Evolutionary conservation across 2,329 filamentous ascomycete species (phyloP).

Genomic region (Colletotrichum acutatum): DNA sequence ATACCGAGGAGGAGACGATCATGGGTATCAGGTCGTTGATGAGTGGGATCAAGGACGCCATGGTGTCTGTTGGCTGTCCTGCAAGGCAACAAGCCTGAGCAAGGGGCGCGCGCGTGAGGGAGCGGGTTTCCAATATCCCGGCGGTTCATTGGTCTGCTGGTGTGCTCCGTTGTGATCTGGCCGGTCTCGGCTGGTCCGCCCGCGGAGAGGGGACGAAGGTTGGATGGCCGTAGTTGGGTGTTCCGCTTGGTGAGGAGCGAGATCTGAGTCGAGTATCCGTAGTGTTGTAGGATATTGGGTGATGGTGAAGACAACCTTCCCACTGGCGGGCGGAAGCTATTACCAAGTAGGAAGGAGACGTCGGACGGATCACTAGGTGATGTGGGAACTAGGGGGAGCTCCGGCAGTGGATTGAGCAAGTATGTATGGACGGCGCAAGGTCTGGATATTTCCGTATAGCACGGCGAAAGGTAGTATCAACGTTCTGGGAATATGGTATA

Average conservation of each 20-base stretch:
- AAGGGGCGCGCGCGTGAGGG: neutral
- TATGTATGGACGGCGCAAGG: neutral
- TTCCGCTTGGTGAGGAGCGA: neutral
- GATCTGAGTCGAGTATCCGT: neutral
- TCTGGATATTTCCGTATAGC: neutral
- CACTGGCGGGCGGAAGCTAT: constrained; percentile 25
- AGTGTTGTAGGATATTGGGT: constrained; percentile 1
- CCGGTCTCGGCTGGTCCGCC: constrained; percentile 23
- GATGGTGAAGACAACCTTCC: constrained; percentile 14
- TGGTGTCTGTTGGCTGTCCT: constrained; percentile 39
- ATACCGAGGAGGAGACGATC: constrained; percentile 67
- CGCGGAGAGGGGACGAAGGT: neutral
- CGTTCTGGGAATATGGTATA: neutral
- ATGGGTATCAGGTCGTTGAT: constrained; percentile 69
- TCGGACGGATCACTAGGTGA: constrained; percentile 3
- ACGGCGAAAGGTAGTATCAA: neutral
- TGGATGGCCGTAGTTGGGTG: neutral
- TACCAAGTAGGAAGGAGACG: constrained; percentile 37
- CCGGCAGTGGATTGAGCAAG: constrained; percentile 16
- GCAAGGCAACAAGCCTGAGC: neutral
- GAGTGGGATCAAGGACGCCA: constrained; percentile 66
- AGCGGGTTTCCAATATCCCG: neutral
- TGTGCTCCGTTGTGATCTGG: constrained; percentile 7
- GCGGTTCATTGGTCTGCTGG: neutral
- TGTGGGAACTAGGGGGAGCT: constrained; percentile 2